A percentile compares a stretch with the other conserved stretches of the same genome.
phyloP scores from a whole-genome alignment of 495 filamentous ascomycete genomes.

The Peziza echinospora region DNA sequence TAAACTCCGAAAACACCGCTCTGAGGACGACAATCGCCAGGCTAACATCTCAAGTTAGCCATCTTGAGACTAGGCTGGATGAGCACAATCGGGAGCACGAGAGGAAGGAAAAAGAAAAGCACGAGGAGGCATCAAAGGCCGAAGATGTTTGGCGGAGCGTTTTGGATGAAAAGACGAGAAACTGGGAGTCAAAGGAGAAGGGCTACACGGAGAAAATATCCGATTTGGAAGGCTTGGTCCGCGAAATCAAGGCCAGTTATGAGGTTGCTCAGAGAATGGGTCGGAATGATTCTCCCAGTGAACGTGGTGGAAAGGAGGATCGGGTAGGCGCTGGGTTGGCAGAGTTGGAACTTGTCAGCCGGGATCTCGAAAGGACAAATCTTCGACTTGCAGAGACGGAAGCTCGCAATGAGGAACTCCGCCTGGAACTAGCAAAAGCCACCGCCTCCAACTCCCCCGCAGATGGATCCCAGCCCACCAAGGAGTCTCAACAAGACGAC shows the following conservation, averaged over 20 bases:
- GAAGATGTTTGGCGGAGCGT: constrained; percentile 81
- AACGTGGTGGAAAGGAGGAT: constrained; percentile 12
- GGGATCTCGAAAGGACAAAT: constrained; percentile 78
- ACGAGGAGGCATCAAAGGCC: constrained; percentile 50
- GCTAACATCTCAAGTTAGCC: constrained; percentile 49
- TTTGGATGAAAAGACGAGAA: constrained; percentile 82
- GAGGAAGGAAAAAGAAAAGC: constrained; percentile 51
- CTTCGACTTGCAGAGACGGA: constrained; percentile 75
- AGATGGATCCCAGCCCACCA: constrained; percentile 27
- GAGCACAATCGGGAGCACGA: constrained; percentile 16
- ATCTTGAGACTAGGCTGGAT: constrained; percentile 44
- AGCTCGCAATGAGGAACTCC: constrained; percentile 80
- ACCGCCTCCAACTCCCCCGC: constrained; percentile 45
- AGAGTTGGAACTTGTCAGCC: constrained; percentile 77
- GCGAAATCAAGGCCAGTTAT: constrained; percentile 89
- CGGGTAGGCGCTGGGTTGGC: constrained; percentile 38
- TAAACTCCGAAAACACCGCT: constrained; percentile 68
- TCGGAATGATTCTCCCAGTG: constrained; percentile 17
- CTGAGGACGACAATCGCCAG: constrained; percentile 55
- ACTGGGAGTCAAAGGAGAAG: constrained; percentile 90
- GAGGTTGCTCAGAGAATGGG: constrained; percentile 85
- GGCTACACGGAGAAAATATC: constrained; percentile 81
- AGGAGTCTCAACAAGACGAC: constrained; percentile 13
- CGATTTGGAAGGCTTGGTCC: constrained; percentile 76
- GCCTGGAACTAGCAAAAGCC: constrained; percentile 71